phyloP scores from a whole-genome alignment of 495 filamentous ascomycete genomes.

The Aspergillus bertholletiae region DNA sequence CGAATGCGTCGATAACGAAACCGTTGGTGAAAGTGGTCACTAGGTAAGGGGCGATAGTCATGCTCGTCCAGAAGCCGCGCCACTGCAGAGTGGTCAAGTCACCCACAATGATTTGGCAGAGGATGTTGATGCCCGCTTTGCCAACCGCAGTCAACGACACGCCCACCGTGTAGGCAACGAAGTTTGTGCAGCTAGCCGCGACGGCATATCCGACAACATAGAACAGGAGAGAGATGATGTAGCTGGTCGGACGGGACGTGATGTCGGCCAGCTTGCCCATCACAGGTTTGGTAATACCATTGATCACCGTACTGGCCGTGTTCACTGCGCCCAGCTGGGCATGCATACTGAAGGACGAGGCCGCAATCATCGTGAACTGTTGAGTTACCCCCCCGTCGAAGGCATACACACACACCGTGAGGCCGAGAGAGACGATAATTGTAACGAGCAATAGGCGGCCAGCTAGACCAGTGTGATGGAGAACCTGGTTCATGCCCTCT shows the following conservation, averaged over 20 bases:
- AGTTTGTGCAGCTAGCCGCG: constrained; percentile 35
- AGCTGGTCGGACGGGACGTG: constrained; percentile 50
- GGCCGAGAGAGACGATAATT: too few relatives aligned
- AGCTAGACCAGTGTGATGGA: too few relatives aligned
- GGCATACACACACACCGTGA: too few relatives aligned
- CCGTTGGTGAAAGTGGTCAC: constrained; percentile 42
- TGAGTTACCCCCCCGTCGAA: too few relatives aligned
- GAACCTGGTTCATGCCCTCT: too few relatives aligned
- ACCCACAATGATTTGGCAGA: constrained; percentile 52
- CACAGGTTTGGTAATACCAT: constrained; percentile 56
- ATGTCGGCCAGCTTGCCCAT: constrained; percentile 62
- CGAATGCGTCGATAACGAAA: constrained; percentile 11
- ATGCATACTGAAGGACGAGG: too few relatives aligned
- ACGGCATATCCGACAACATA: constrained; percentile 34
- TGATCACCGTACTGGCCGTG: too few relatives aligned
- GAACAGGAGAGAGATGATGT: constrained; percentile 31
- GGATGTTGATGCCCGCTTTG: constrained; percentile 48
- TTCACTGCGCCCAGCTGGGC: too few relatives aligned
- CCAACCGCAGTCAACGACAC: constrained; percentile 47
- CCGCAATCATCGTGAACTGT: too few relatives aligned
- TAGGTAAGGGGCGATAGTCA: constrained; percentile 48
- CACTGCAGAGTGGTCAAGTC: constrained; percentile 57
- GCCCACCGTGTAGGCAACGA: constrained; percentile 35
- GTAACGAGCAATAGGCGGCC: too few relatives aligned
- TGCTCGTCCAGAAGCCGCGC: constrained; percentile 52